These are phyloP conservation scores for Lentinula detonsa DNA, from an alignment of 768 basidiomycete genomes.

Conservation along the genomic window DNA sequence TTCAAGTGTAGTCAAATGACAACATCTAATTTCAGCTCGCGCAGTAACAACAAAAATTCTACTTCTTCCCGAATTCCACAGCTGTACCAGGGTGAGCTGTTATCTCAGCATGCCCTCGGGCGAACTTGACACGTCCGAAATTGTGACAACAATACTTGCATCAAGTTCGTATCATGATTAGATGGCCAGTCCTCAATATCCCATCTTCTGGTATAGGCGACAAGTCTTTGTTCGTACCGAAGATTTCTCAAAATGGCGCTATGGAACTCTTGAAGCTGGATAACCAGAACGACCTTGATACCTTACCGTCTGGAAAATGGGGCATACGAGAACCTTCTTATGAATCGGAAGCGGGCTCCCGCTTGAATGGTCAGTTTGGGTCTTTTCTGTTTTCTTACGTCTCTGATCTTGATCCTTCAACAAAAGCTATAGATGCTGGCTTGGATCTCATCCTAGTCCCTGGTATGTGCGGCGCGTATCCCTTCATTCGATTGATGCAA, in stretches of 20 bases:
- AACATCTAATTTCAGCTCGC: constrained; percentile 27
- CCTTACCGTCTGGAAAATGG: constrained; percentile 61
- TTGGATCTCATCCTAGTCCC: constrained; percentile 67
- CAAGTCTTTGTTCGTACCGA: constrained; percentile 68
- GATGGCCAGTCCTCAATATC: neutral
- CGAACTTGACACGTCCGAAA: constrained; percentile 53
- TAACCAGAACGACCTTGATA: constrained; percentile 47
- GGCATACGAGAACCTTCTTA: constrained; percentile 65
- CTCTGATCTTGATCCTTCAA: neutral
- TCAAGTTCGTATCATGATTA: constrained; percentile 34
- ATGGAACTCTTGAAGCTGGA: constrained; percentile 71
- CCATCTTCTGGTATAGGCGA: constrained; percentile 27
- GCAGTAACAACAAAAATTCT: constrained; percentile 44
- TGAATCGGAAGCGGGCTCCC: constrained; percentile 34
- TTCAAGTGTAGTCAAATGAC: neutral
- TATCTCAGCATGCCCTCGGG: constrained; percentile 76
- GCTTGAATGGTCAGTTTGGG: constrained; percentile 44
- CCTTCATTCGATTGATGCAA: neutral
- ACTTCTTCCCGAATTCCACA: constrained; percentile 43
- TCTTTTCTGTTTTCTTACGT: neutral
- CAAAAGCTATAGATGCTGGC: constrained; percentile 28
- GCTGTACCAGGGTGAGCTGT: constrained; percentile 53
- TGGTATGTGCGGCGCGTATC: constrained; percentile 31
- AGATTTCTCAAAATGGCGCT: constrained; percentile 37
- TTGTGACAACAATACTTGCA: constrained; percentile 49